A percentile compares a stretch with the other conserved stretches of the same genome.
These are phyloP conservation scores for Xylariaceae sp. DNA, from an alignment of 2,329 filamentous ascomycete species.

Conservation along the genomic window DNA sequence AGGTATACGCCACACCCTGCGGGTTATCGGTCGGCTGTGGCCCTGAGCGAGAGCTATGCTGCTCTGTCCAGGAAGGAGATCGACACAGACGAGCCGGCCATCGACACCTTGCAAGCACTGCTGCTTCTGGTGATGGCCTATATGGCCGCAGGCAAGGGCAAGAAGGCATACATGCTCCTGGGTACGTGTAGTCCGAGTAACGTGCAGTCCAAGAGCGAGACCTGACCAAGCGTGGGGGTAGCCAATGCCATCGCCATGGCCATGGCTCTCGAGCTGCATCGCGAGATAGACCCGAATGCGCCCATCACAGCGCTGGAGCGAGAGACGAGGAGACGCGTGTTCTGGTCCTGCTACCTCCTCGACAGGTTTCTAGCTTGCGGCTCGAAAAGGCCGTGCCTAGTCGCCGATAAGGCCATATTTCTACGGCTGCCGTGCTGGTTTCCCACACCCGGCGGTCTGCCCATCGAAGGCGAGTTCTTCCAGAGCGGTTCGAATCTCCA, in stretches of 20 bases:
- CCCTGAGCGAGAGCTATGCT: constrained; percentile 67
- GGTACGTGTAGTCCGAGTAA: constrained; percentile 42
- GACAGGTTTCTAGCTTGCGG: constrained; percentile 79
- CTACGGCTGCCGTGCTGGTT: constrained; percentile 72
- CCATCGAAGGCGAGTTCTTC: constrained; percentile 74
- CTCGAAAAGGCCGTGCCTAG: constrained; percentile 74
- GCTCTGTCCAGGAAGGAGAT: constrained; percentile 63
- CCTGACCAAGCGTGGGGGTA: constrained; percentile 37
- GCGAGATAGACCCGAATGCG: constrained; percentile 61
- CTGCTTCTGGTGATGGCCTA: constrained; percentile 71
- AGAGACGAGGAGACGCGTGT: constrained; percentile 72
- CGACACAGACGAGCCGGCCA: constrained; percentile 73
- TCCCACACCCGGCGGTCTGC: constrained; percentile 53
- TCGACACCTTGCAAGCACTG: constrained; percentile 71
- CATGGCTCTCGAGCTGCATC: constrained; percentile 73
- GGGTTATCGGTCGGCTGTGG: constrained; percentile 62
- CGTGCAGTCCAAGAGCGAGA: constrained; percentile 3
- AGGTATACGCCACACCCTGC: constrained; percentile 66
- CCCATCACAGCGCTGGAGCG: constrained; percentile 62
- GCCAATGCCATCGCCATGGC: constrained; percentile 77
- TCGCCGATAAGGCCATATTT: constrained; percentile 70
- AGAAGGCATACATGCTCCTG: constrained; percentile 81
- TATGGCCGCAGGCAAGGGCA: constrained; percentile 71
- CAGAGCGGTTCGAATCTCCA: constrained; percentile 73
- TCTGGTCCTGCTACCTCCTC: constrained; percentile 85